Evolutionary conservation across 2,329 filamentous ascomycete species (phyloP).

Genomic region (Ceratocystis cubensis): DNA sequence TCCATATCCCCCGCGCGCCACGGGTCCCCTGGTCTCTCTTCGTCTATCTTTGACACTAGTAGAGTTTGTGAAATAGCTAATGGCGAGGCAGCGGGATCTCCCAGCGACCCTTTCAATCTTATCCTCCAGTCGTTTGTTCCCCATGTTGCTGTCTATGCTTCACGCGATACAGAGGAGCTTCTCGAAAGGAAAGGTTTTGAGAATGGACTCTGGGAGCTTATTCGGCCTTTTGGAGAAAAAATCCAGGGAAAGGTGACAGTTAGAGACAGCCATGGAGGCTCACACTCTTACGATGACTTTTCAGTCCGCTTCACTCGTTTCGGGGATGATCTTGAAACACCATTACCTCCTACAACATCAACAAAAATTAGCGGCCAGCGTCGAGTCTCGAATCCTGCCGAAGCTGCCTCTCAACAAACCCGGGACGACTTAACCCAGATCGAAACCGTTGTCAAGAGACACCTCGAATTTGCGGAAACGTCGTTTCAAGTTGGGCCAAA

Average conservation of each 20-base stretch:
- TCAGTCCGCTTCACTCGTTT: slow-evolving; percentile 73
- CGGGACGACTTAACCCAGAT: slow-evolving; percentile 44
- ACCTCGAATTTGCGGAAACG: slow-evolving; percentile 63
- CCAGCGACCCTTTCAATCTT: slow-evolving; percentile 47
- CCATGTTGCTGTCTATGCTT: slow-evolving; percentile 77
- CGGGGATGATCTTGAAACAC: slow-evolving; percentile 43
- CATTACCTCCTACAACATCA: slow-evolving; percentile 31
- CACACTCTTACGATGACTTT: slow-evolving; percentile 77
- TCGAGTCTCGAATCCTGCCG: slow-evolving; percentile 13
- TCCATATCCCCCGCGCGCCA: slow-evolving; percentile 54
- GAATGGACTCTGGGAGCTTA: slow-evolving; percentile 67
- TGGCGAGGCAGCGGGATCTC: slow-evolving; percentile 33
- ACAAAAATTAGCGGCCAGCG: slow-evolving; percentile 14
- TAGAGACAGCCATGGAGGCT: slow-evolving; percentile 76
- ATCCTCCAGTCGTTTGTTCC: slow-evolving; percentile 80
- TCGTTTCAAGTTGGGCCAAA: slow-evolving; percentile 31
- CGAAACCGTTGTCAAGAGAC: slow-evolving; percentile 67
- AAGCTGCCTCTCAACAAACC: slow-evolving; percentile 18
- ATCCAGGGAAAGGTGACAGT: slow-evolving; percentile 81
- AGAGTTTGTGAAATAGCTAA: slow-evolving; percentile 27
- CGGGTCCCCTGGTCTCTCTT: slow-evolving; percentile 41
- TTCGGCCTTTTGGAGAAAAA: slow-evolving; percentile 82
- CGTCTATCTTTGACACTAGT: slow-evolving; percentile 44
- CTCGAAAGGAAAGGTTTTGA: slow-evolving; percentile 73
- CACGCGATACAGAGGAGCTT: slow-evolving; percentile 69